Evolutionary conservation across 2,329 filamentous ascomycete species (phyloP).

Genomic region (Alternaria longipes): DNA sequence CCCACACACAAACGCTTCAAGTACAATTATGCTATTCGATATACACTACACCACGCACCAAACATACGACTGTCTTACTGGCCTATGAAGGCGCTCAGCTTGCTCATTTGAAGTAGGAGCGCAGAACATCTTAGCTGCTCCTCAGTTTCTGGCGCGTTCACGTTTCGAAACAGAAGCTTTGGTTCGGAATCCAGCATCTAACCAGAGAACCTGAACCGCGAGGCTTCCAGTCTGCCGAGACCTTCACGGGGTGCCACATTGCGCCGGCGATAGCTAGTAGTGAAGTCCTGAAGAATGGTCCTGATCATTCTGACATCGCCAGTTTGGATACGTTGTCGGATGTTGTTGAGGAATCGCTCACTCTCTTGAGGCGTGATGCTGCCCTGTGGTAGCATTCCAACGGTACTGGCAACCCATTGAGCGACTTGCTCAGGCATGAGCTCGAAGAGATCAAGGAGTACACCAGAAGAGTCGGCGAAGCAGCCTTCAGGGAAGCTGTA

Average conservation of each 20-base stretch:
- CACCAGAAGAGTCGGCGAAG: constrained; percentile 91
- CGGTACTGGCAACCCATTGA: constrained; percentile 82
- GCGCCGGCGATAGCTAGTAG: constrained; percentile 88
- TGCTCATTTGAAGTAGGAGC: not conserved
- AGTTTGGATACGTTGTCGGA: constrained; percentile 77
- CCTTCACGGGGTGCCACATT: constrained; percentile 97
- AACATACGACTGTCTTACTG: constrained; percentile 1
- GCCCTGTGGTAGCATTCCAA: constrained; percentile 83
- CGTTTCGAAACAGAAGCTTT: constrained; percentile 13
- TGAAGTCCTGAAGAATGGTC: constrained; percentile 92
- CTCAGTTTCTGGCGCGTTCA: not conserved
- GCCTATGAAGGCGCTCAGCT: constrained; percentile 2
- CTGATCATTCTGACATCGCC: constrained; percentile 81
- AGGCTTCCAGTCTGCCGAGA: constrained; percentile 84
- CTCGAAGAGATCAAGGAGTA: constrained; percentile 89
- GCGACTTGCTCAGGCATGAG: constrained; percentile 82
- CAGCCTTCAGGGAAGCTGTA: constrained; percentile 96
- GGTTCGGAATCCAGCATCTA: constrained; percentile 30
- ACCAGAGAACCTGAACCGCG: constrained; percentile 79
- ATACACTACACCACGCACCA: constrained; percentile 16
- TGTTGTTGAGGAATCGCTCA: constrained; percentile 80
- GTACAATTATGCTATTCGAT: constrained; percentile 25
- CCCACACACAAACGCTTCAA: constrained; percentile 29
- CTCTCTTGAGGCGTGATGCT: constrained; percentile 77
- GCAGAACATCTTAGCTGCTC: not conserved